Percentiles rank a stretch among this genome's conserved stretches.
Conservation (phyloP, 768 basidiomycete genomes). For the Mycena belliarum region DNA sequence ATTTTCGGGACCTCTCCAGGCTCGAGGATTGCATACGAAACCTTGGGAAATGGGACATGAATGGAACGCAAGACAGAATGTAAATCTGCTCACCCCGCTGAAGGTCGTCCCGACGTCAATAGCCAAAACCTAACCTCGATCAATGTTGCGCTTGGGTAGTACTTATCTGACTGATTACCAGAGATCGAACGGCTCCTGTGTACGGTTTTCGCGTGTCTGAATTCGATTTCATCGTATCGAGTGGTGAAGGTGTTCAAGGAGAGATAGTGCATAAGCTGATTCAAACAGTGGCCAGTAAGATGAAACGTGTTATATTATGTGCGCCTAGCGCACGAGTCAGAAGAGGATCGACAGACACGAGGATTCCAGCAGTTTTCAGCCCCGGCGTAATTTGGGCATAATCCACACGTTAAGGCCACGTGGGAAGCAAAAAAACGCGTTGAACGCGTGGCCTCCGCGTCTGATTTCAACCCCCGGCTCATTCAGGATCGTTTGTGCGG, state of each 20-base stretch:
- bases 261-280: constrained; percentile 6
- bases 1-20: constrained; percentile 83
- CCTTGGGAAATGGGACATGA: constrained; percentile 31
- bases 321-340: constrained; percentile 17
- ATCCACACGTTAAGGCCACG: constrained; percentile 2
- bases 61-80: constrained; percentile 6
- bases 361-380: constrained; percentile 12
- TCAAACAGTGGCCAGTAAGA: constrained; percentile 3
- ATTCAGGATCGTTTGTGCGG: constrained; percentile 8
- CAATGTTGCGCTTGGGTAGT: constrained; percentile 9
- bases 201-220: constrained; percentile 75
- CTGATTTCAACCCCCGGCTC: constrained; percentile 16
- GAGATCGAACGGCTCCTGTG: constrained; percentile 58
- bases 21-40: constrained; percentile 81
- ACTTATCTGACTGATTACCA: constrained; percentile 43
- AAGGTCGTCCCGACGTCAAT: constrained; percentile 85
- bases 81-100: constrained; percentile 55
- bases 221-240: constrained; percentile 46
- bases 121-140: constrained; percentile 41
- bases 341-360: constrained; percentile 15
- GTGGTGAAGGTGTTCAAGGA: constrained; percentile 25
- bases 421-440: not conserved
- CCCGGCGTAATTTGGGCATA: constrained; percentile 13
- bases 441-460: not conserved
- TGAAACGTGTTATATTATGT: constrained; percentile 22